Conservation (phyloP, 805 yeast species). For the Monosporozyma solicola region DNA sequence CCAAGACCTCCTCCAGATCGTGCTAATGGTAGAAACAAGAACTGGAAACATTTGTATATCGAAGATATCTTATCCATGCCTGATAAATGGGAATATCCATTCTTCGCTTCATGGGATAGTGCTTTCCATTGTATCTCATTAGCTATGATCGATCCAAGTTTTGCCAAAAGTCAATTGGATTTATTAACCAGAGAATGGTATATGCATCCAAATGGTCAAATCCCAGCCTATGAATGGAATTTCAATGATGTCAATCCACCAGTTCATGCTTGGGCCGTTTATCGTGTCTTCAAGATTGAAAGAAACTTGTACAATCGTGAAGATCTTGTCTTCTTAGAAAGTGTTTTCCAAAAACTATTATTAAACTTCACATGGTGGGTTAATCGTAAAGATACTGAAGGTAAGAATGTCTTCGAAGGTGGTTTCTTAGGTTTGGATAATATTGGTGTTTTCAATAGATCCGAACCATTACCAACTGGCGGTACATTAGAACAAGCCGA, state of each 20-base stretch:
- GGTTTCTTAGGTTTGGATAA: conserved; percentile 90
- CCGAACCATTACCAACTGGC: conserved; percentile 90
- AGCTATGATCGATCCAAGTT: conserved; percentile 88
- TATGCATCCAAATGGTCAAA: conserved; percentile 95
- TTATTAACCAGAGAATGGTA: conserved; percentile 89
- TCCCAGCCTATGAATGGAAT: conserved; percentile 96
- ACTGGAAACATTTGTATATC: conserved; percentile 83
- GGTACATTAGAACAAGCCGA: conserved; percentile 89
- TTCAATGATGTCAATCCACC: conserved; percentile 93
- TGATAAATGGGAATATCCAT: conserved; percentile 94
- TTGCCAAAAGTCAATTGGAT: conserved; percentile 83
- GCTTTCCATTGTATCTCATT: conserved; percentile 91
- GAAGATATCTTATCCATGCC: conserved; percentile 86
- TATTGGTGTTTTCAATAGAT: conserved; percentile 85
- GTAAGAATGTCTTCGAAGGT: conserved; percentile 87
- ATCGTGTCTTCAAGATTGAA: conserved; percentile 80
- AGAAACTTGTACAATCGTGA: conserved; percentile 75
- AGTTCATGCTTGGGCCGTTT: conserved; percentile 94
- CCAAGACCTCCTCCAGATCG: conserved; percentile 72
- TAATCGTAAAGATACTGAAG: conserved; percentile 78
- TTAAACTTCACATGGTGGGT: conserved; percentile 97
- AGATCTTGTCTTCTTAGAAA: conserved; percentile 75
- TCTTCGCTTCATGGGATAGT: conserved; percentile 95
- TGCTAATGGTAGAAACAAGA: conserved; percentile 76
- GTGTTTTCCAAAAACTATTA: conserved; percentile 82